These are phyloP conservation scores for Mentha longifolia DNA, from an alignment of 257 asterid genomes.

Conservation along the genomic window DNA sequence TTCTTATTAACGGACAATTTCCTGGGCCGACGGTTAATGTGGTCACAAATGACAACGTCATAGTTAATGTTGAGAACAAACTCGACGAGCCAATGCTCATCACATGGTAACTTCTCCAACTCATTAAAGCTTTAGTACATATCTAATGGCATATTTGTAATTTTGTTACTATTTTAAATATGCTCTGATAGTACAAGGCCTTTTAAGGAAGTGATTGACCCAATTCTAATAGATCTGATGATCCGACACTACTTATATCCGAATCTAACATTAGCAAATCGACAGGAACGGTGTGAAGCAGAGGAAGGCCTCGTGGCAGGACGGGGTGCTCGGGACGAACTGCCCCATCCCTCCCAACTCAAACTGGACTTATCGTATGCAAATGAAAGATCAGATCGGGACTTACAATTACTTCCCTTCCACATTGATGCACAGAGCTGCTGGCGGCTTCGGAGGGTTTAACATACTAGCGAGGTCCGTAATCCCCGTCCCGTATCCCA, in stretches of 20 bases:
- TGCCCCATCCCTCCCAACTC: slow-evolving; percentile 84
- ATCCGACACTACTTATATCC: no score
- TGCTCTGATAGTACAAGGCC: no score
- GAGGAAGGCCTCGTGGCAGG: slow-evolving; percentile 79
- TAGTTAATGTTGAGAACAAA: slow-evolving; percentile 60
- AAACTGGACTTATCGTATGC: slow-evolving; percentile 82
- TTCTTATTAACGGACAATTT: slow-evolving; percentile 76
- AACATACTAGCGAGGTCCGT: slow-evolving; percentile 63
- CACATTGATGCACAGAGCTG: slow-evolving; percentile 70
- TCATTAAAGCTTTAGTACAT: no score
- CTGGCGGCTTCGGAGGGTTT: slow-evolving; percentile 79
- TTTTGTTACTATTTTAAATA: no score
- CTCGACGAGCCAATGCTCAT: slow-evolving; percentile 73
- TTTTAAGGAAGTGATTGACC: no score
- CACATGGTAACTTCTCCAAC: slow-evolving; percentile 59
- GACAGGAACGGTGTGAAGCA: slow-evolving; percentile 80
- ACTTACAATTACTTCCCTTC: slow-evolving; percentile 73
- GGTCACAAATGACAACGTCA: slow-evolving; percentile 70
- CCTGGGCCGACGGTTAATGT: slow-evolving; percentile 76
- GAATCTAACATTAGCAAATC: no score
- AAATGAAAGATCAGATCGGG: slow-evolving; percentile 84
- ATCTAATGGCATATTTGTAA: no score
- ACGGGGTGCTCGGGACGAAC: slow-evolving; percentile 91
- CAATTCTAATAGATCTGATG: no score
- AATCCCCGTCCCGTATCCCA: slow-evolving; percentile 74